A percentile compares a stretch with the other conserved stretches of the same genome.
phyloP scores from a whole-genome alignment of 2,329 filamentous ascomycete genomes.

The Colletotrichum cuscutae region DNA sequence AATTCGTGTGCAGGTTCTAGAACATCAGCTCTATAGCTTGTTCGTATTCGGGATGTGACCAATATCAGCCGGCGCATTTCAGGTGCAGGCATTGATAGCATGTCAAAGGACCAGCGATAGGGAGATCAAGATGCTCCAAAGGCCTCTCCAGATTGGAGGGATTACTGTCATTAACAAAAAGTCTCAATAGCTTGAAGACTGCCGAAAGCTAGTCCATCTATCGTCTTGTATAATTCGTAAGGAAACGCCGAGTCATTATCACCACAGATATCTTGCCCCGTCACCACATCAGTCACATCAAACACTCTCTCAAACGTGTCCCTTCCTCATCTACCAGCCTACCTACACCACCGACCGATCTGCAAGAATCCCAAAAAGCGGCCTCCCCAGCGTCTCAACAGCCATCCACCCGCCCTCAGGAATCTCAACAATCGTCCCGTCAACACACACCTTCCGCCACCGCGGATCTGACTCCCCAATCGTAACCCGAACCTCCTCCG shows the following conservation, averaged over 20 bases:
- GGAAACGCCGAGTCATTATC: background rate
- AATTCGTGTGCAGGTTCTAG: too few species aligned
- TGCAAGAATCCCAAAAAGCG: constrained; percentile 58
- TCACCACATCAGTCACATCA: background rate
- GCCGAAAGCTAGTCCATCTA: background rate
- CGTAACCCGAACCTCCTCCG: constrained; percentile 74
- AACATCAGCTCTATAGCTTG: too few species aligned
- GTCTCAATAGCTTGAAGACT: background rate
- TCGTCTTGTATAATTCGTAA: background rate
- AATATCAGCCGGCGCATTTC: too few species aligned
- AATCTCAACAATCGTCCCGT: constrained; percentile 85
- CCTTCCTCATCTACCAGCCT: background rate
- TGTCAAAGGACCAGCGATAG: too few species aligned
- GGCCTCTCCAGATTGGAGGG: too few species aligned
- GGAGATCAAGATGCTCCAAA: too few species aligned
- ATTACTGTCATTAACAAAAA: too few species aligned
- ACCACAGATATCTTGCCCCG: background rate
- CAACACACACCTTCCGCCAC: constrained; percentile 91
- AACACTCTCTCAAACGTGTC: background rate
- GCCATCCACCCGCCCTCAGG: constrained; percentile 77
- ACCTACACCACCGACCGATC: constrained; percentile 37
- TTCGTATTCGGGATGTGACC: too few species aligned
- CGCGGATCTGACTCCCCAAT: constrained; percentile 74
- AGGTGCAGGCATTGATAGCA: too few species aligned
- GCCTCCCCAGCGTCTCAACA: constrained; percentile 61